Conservation (phyloP, 2,329 filamentous ascomycete genomes). For the Elsinoe perseae region DNA sequence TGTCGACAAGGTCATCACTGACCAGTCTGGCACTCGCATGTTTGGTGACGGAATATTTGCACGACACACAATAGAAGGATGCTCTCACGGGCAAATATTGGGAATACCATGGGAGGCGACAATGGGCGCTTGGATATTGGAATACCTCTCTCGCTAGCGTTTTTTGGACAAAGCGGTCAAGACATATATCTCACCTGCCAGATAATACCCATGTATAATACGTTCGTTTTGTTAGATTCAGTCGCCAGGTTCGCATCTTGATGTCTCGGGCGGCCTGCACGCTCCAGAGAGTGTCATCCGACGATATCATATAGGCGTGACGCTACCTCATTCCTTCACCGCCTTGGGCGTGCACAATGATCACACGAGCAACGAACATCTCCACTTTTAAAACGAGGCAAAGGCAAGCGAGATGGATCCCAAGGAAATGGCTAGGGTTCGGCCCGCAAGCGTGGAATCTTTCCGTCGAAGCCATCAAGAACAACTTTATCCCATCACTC, state of each 20-base stretch:
- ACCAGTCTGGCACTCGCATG: neutral
- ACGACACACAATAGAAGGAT: conserved; percentile 13
- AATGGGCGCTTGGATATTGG: neutral
- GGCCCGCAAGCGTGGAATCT: neutral
- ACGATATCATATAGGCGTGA: neutral
- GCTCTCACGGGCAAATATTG: neutral
- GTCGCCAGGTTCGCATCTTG: neutral
- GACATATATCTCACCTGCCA: neutral
- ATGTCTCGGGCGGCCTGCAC: too few species aligned
- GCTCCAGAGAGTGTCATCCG: too few species aligned
- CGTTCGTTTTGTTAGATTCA: neutral
- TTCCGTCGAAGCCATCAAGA: neutral
- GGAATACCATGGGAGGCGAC: neutral
- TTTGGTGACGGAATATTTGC: neutral
- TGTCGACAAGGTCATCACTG: neutral
- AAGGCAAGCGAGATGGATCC: conserved; percentile 1
- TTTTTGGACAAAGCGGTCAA: conserved; percentile 8
- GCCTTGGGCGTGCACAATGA: neutral
- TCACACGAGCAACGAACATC: conserved; percentile 6
- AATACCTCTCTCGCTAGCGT: neutral
- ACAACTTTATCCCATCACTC: neutral
- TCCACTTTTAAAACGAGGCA: conserved; percentile 1
- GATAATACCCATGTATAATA: conserved; percentile 11
- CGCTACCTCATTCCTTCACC: neutral
- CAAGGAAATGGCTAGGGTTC: conserved; percentile 3